These are phyloP conservation scores for Suillus sp. DNA, from an alignment of 768 basidiomycete genomes.

Conservation along the genomic window DNA sequence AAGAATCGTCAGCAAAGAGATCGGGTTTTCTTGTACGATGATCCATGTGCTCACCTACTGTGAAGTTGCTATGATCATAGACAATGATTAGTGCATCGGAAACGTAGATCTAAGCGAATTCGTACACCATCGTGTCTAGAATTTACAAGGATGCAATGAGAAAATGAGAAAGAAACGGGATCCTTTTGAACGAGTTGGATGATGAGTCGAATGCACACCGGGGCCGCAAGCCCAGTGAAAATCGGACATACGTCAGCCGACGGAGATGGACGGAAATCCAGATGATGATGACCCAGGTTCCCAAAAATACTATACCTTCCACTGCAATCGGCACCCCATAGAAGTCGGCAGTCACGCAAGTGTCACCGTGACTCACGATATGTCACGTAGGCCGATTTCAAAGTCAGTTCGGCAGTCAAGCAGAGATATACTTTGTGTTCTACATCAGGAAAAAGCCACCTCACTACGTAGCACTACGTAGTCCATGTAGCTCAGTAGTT, in stretches of 20 bases:
- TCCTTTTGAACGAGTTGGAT: constrained; percentile 14
- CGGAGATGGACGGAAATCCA: too few relatives aligned
- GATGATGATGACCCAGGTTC: too few relatives aligned
- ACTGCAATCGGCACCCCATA: too few relatives aligned
- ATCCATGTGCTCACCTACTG: constrained; percentile 62
- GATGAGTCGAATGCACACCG: constrained; percentile 31
- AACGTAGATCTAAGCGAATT: constrained; percentile 26
- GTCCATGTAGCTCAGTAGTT: not conserved
- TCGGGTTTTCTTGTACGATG: not conserved
- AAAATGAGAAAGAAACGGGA: constrained; percentile 25
- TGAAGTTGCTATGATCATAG: constrained; percentile 72
- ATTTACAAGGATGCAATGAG: constrained; percentile 35
- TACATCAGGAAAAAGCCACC: constrained; percentile 1
- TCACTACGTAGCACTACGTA: not conserved
- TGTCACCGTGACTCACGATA: too few relatives aligned
- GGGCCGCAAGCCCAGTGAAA: too few relatives aligned
- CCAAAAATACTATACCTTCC: too few relatives aligned
- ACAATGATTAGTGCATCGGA: constrained; percentile 32
- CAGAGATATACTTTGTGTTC: too few relatives aligned
- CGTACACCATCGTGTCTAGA: constrained; percentile 82
- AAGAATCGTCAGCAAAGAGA: constrained; percentile 4
- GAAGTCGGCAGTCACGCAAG: too few relatives aligned
- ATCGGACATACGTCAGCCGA: too few relatives aligned
- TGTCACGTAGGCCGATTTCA: too few relatives aligned
- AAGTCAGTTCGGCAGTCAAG: too few relatives aligned